Percentiles rank a stretch among this genome's conserved stretches.
phyloP scores from a whole-genome alignment of 371 early-diverging fungal species.

The Apophysomyces sp. region DNA sequence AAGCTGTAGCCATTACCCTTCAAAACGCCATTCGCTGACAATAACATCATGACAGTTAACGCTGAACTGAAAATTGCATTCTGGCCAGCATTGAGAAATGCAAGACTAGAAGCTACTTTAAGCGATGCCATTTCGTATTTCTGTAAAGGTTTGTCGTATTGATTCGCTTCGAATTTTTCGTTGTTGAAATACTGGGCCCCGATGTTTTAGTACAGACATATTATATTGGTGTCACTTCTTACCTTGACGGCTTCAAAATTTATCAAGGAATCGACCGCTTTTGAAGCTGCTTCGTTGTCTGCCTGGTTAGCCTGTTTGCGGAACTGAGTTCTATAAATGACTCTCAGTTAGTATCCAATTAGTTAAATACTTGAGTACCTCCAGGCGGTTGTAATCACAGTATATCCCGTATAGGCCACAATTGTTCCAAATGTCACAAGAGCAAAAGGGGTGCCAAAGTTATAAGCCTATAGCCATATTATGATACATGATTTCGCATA shows the following conservation, averaged over 20 bases:
- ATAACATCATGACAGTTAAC: slow-evolving; percentile 90
- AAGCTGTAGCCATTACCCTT: slow-evolving; percentile 44
- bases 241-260: slow-evolving; percentile 95
- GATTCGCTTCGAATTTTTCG: slow-evolving; percentile 81
- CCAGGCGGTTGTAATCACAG: slow-evolving; percentile 84
- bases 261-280: slow-evolving; percentile 90
- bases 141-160: slow-evolving; percentile 81
- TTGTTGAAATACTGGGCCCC: slow-evolving; percentile 80
- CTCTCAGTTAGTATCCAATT: not conserved
- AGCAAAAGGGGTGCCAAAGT: slow-evolving; percentile 85
- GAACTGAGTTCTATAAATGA: slow-evolving; percentile 66
- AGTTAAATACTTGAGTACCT: slow-evolving; percentile 33
- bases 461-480: slow-evolving; percentile 54
- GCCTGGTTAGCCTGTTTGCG: slow-evolving; percentile 91
- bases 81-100: slow-evolving; percentile 92
- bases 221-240: not conserved
- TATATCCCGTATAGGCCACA: slow-evolving; percentile 85
- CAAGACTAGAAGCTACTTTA: slow-evolving; percentile 84
- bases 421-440: slow-evolving; percentile 85
- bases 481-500: not conserved
- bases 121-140: slow-evolving; percentile 92
- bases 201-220: not conserved
- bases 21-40: slow-evolving; percentile 87
- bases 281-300: slow-evolving; percentile 91
- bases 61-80: slow-evolving; percentile 88